These are phyloP conservation scores for Pythium sp. DNA, from an alignment of 352 stramenopile genomes.

Conservation along the genomic window DNA sequence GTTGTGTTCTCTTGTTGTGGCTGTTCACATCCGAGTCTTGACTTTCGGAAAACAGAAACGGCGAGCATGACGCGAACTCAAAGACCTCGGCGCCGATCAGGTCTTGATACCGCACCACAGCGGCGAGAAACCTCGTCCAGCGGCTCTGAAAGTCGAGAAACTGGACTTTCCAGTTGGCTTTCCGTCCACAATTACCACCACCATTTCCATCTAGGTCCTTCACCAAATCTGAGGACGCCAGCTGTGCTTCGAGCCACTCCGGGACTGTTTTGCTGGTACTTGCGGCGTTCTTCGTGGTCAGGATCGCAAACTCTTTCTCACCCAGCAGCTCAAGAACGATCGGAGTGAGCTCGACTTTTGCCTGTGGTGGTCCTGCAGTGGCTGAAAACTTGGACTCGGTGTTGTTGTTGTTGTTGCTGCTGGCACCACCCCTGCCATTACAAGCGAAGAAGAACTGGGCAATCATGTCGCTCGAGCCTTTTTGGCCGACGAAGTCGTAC, in stretches of 20 bases:
- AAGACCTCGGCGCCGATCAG: constrained; percentile 36
- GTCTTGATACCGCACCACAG: constrained; percentile 35
- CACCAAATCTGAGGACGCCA: constrained; percentile 7
- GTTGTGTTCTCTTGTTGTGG: neutral
- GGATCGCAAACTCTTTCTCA: neutral
- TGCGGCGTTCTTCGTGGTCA: neutral
- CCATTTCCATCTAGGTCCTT: neutral
- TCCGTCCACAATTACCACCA: neutral
- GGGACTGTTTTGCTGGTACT: constrained; percentile 26
- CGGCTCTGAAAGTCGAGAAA: constrained; percentile 28
- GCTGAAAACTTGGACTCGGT: neutral
- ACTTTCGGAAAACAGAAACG: constrained; percentile 31
- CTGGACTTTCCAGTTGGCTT: constrained; percentile 6
- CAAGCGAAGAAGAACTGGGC: constrained; percentile 28
- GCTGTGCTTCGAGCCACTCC: constrained; percentile 32
- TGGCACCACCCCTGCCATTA: neutral
- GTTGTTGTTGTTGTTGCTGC: neutral
- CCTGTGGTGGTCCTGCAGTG: neutral
- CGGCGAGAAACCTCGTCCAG: constrained; percentile 27
- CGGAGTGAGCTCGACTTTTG: neutral
- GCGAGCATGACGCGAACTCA: constrained; percentile 47
- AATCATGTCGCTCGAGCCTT: constrained; percentile 22
- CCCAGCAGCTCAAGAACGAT: constrained; percentile 11
- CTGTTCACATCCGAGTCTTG: neutral
- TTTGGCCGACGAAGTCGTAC: constrained; percentile 30